These are phyloP conservation scores for Neurospora tetraspora DNA, from an alignment of 495 filamentous ascomycete genomes.

Conservation along the genomic window DNA sequence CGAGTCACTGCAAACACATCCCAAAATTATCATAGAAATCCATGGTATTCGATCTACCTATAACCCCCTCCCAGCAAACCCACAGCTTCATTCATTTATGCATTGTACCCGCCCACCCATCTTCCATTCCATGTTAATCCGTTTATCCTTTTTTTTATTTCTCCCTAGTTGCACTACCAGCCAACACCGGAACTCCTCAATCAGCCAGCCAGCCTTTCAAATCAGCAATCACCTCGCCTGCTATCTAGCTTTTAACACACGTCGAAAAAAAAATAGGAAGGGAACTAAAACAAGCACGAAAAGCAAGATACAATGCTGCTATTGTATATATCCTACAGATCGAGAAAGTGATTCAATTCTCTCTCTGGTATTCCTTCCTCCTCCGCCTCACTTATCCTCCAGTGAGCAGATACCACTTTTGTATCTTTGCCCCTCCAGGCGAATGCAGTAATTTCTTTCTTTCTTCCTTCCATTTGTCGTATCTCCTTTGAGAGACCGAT, in stretches of 20 bases:
- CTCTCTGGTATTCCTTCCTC: neutral
- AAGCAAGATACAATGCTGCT: neutral
- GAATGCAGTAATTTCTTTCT: neutral
- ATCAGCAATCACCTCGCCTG: neutral
- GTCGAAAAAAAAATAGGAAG: neutral
- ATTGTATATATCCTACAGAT: neutral
- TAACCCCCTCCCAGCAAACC: neutral
- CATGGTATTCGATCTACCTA: neutral
- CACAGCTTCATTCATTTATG: neutral
- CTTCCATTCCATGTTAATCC: neutral
- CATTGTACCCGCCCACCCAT: neutral
- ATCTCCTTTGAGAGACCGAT: neutral
- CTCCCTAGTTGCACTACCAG: neutral
- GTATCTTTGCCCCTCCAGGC: neutral
- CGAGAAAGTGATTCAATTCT: neutral
- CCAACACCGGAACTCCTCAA: neutral
- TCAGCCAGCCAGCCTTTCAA: rapidly evolving
- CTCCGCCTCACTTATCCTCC: neutral
- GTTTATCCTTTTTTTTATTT: neutral
- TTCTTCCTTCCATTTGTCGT: neutral
- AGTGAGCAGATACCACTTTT: neutral
- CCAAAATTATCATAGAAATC: neutral
- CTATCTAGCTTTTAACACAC: neutral
- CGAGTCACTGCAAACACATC: neutral
- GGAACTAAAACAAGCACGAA: neutral